Percentiles rank a stretch among this genome's conserved stretches.
Evolutionary conservation across 164 flowering plant genomes (phyloP).

Genomic region (Stephania japonica): DNA sequence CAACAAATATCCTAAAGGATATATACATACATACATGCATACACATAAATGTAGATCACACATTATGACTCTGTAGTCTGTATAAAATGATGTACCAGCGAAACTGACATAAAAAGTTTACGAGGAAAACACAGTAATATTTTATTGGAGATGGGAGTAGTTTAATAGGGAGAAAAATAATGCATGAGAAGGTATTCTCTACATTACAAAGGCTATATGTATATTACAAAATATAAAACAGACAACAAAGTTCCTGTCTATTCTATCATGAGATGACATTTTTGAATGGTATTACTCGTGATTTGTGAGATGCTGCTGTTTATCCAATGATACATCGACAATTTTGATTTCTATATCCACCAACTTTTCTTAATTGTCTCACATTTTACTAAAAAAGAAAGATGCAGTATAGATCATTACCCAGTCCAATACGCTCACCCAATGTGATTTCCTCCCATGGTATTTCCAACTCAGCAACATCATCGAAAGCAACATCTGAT

Average conservation of each 20-base stretch:
- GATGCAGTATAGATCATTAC: conserved; percentile 36
- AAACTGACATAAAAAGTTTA: not conserved
- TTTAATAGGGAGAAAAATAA: too few species aligned
- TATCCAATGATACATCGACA: not conserved
- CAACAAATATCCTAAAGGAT: too few species aligned
- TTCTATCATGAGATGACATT: too few species aligned
- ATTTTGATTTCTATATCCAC: not conserved
- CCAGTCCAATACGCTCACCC: conserved; percentile 98
- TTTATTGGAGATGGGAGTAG: not conserved
- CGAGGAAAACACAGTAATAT: not conserved
- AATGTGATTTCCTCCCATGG: conserved; percentile 86
- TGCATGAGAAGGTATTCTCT: too few species aligned
- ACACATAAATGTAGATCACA: not conserved
- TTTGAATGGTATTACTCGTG: too few species aligned
- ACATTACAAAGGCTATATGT: too few species aligned
- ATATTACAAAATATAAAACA: too few species aligned
- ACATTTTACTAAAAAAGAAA: conserved; percentile 3
- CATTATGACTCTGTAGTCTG: too few species aligned
- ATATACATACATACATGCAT: too few species aligned
- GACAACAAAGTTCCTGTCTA: too few species aligned
- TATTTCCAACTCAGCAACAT: conserved; percentile 88
- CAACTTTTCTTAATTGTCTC: not conserved
- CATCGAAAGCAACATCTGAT: conserved; percentile 68
- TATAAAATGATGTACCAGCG: not conserved
- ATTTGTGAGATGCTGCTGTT: not conserved